Evolutionary conservation across 345 rosid species (phyloP).

Genomic region (Draba incana): DNA sequence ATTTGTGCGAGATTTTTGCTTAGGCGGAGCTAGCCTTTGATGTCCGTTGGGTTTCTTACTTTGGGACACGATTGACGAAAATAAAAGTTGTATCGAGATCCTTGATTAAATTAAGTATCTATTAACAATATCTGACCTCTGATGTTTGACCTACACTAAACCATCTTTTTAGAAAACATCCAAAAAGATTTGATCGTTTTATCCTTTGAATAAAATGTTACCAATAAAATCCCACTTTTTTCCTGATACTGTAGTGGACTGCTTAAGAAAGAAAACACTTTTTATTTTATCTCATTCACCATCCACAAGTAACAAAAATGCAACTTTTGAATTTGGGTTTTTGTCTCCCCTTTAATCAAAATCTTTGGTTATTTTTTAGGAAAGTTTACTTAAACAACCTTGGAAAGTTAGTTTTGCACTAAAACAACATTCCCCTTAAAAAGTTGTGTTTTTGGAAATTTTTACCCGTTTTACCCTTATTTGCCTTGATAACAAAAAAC

Average conservation of each 20-base stretch:
- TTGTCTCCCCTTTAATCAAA: conserved; percentile 6
- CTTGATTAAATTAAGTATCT: not conserved
- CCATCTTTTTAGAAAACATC: conserved; percentile 35
- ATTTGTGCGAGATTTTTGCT: no score
- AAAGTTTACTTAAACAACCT: no score
- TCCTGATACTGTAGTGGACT: conserved; percentile 1
- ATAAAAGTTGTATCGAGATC: no score
- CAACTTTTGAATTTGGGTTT: conserved; percentile 25
- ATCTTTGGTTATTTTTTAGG: conserved; percentile 1
- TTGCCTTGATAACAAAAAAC: no score
- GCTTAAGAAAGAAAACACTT: not conserved
- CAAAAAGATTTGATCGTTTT: conserved; percentile 42
- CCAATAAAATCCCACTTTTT: conserved; percentile 16
- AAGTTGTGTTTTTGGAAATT: no score
- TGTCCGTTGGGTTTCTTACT: no score
- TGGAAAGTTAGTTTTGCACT: no score
- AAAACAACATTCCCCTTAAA: no score
- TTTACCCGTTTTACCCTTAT: no score
- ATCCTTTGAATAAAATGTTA: conserved; percentile 34
- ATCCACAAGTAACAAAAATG: conserved; percentile 19
- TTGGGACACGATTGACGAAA: no score
- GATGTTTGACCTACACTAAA: conserved; percentile 26
- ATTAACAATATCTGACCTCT: conserved; percentile 30
- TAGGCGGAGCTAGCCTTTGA: no score
- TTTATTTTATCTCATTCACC: not conserved